Conservation (phyloP, 495 filamentous ascomycete species). For the Penicillium tannophilum region DNA sequence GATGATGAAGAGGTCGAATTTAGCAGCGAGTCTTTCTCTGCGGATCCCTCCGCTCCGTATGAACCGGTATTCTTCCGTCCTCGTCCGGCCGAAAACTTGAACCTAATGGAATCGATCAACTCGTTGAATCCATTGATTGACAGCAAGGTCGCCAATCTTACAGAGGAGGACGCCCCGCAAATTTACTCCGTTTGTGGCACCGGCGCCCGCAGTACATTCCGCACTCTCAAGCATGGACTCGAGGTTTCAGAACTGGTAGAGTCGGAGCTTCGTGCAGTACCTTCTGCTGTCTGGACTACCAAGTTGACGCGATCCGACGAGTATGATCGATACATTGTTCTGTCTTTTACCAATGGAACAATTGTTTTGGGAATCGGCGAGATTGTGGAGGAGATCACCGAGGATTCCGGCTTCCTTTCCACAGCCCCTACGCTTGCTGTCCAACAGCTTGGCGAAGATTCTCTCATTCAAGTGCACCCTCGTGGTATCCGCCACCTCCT, state of each 20-base stretch:
- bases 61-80: conserved; percentile 82
- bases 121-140: conserved; percentile 90
- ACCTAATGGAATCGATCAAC: conserved; percentile 80
- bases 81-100: conserved; percentile 76
- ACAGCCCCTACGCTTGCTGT: conserved; percentile 87
- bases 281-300: conserved; percentile 92
- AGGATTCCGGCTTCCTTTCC: conserved; percentile 81
- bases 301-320: conserved; percentile 82
- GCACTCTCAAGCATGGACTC: conserved; percentile 88
- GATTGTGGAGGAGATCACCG: conserved; percentile 91
- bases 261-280: conserved; percentile 82
- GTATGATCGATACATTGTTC: conserved; percentile 78
- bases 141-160: conserved; percentile 85
- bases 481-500: conserved; percentile 90
- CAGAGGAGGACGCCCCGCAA: conserved; percentile 91
- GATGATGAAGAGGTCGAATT: conserved; percentile 88
- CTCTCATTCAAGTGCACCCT: conserved; percentile 91
- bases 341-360: conserved; percentile 71
- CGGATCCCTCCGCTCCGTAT: conserved; percentile 68
- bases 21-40: conserved; percentile 77
- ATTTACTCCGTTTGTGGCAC: conserved; percentile 91
- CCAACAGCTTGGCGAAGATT: conserved; percentile 91
- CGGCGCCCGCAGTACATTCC: conserved; percentile 84
- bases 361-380: conserved; percentile 93
- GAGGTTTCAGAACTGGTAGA: conserved; percentile 93